Evolutionary conservation across 2,329 filamentous ascomycete species (phyloP).

Genomic region (Diplodia sapinea): DNA sequence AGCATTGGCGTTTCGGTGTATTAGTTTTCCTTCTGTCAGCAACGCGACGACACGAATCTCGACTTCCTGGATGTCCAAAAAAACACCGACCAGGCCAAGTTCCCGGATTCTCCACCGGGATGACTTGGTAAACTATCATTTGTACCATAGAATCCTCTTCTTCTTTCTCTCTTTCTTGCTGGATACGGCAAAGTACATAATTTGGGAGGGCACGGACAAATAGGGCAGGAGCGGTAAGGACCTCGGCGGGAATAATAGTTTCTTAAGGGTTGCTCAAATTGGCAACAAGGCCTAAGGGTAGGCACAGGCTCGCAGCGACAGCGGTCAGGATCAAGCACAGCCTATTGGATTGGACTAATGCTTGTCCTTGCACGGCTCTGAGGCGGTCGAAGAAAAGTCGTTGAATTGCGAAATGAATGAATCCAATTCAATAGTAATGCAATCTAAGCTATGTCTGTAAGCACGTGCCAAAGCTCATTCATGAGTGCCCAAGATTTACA

Average conservation of each 20-base stretch:
- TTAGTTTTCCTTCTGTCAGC: slow-evolving; percentile 11
- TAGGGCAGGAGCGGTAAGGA: not conserved
- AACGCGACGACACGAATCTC: slow-evolving; percentile 23
- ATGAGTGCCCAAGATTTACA: not conserved
- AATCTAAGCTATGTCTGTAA: not conserved
- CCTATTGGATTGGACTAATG: slow-evolving; percentile 14
- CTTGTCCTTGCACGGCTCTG: not conserved
- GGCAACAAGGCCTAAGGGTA: slow-evolving; percentile 2
- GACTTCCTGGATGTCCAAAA: slow-evolving; percentile 22
- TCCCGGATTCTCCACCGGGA: slow-evolving; percentile 8
- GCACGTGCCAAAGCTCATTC: not conserved
- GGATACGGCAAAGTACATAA: slow-evolving; percentile 28
- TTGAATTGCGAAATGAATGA: slow-evolving; percentile 7
- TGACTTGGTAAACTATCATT: slow-evolving; percentile 28
- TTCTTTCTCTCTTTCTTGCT: slow-evolving; percentile 25
- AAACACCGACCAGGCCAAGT: slow-evolving; percentile 16
- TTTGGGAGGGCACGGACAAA: slow-evolving; percentile 14
- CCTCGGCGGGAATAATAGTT: slow-evolving; percentile 11
- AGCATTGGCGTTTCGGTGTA: slow-evolving; percentile 32
- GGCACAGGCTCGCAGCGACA: not conserved
- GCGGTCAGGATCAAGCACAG: not conserved
- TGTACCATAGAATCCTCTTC: slow-evolving; percentile 24
- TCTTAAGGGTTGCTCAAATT: slow-evolving; percentile 14
- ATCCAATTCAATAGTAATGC: not conserved
- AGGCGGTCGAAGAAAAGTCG: slow-evolving; percentile 6